Conservation (phyloP, 768 basidiomycete species). For the Mycena pura region DNA sequence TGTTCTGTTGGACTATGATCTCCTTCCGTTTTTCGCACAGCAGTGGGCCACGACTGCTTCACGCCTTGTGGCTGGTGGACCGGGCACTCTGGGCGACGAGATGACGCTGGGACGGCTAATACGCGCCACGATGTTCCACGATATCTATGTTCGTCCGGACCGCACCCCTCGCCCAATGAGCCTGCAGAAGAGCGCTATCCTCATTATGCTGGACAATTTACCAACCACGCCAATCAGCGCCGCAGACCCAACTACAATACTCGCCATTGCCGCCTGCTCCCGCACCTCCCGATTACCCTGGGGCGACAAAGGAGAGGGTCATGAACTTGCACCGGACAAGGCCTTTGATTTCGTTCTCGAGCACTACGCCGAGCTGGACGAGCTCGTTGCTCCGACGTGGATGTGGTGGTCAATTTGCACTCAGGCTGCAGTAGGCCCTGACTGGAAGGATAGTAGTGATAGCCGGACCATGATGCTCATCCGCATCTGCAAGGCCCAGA, state of each 20-base stretch:
- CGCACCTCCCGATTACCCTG: not conserved
- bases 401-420: conserved; percentile 5
- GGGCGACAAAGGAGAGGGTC: not conserved
- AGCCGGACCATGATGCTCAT: not conserved
- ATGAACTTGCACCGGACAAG: not conserved
- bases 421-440: not conserved
- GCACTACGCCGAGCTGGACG: not conserved
- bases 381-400: not conserved
- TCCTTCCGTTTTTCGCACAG: not conserved
- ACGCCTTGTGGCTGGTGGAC: not conserved
- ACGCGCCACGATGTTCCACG: not conserved
- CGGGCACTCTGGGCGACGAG: not conserved
- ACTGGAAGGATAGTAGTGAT: not conserved
- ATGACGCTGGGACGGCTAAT: not conserved
- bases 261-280: not conserved
- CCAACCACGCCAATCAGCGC: not conserved
- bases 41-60: not conserved
- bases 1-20: not conserved
- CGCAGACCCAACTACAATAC: not conserved
- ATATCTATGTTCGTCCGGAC: not conserved
- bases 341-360: not conserved
- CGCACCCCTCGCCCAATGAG: not conserved
- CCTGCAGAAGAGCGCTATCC: not conserved
- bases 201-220: not conserved
- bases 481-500: not conserved